Conservation (phyloP, 2,329 filamentous ascomycete genomes). For the Alternaria dauci region DNA sequence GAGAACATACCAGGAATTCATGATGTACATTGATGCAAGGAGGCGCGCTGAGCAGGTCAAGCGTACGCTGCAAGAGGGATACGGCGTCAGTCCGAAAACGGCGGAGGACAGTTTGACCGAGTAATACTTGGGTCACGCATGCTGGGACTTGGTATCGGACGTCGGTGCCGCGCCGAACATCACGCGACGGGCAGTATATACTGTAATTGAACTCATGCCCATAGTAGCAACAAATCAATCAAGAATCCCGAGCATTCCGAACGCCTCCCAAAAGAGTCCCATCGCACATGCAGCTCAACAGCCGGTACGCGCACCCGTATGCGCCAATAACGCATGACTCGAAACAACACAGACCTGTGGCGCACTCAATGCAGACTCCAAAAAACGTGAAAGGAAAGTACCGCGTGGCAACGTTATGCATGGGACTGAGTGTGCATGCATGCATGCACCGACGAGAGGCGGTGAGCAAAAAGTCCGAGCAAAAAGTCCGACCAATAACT, state of each 20-base stretch:
- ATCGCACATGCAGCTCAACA: background rate
- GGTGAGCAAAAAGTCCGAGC: conserved; percentile 12
- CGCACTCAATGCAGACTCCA: background rate
- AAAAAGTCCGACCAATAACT: conserved; percentile 8
- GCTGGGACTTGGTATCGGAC: background rate
- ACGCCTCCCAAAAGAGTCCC: conserved; percentile 1
- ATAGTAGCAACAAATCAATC: background rate
- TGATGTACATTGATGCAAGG: conserved; percentile 70
- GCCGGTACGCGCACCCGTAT: background rate
- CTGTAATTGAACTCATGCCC: background rate
- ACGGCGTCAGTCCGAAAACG: conserved; percentile 39
- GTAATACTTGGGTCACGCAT: conserved; percentile 17
- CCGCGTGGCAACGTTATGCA: background rate
- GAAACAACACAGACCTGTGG: conserved; percentile 2
- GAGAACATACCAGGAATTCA: conserved; percentile 68
- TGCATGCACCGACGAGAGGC: background rate
- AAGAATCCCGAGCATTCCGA: background rate
- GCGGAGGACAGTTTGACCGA: conserved; percentile 50
- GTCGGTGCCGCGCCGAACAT: background rate
- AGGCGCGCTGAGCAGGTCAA: conserved; percentile 63
- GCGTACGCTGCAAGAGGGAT: conserved; percentile 40
- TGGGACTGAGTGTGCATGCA: background rate
- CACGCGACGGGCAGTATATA: background rate
- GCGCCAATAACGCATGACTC: conserved; percentile 3
- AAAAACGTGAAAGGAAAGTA: background rate